Percentiles rank a stretch among this genome's conserved stretches.
Conservation (phyloP, 805 yeast species). For the Lachancea nothofagi region DNA sequence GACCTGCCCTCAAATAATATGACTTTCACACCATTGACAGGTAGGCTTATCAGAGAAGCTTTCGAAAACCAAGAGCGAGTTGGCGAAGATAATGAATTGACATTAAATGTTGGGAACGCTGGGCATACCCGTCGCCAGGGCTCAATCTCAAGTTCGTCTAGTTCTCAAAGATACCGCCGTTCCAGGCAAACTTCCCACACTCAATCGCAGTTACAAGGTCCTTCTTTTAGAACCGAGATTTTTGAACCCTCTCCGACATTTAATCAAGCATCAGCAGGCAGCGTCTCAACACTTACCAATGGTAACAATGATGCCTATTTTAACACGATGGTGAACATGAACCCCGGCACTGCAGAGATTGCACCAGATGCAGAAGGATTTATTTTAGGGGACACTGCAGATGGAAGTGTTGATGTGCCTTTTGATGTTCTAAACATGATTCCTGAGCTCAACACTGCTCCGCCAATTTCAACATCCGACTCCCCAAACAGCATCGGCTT, state of each 20-base stretch:
- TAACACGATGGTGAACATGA: neutral
- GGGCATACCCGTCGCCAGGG: conserved; percentile 20
- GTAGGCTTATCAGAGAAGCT: neutral
- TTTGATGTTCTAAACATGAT: conserved; percentile 11
- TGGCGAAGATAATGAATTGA: conserved; percentile 16
- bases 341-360: conserved; percentile 1
- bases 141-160: conserved; percentile 10
- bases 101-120: conserved; percentile 18
- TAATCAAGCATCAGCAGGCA: conserved; percentile 10
- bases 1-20: conserved; percentile 12
- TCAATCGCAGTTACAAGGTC: conserved; percentile 2
- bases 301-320: neutral
- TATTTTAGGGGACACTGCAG: conserved; percentile 2
- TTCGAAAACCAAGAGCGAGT: neutral
- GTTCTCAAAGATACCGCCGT: conserved; percentile 8
- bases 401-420: conserved; percentile 11
- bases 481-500: neutral
- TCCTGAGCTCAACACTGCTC: conserved; percentile 7
- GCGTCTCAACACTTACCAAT: conserved; percentile 13
- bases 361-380: conserved; percentile 8
- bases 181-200: neutral
- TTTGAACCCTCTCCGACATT: conserved; percentile 1
- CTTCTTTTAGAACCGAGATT: conserved; percentile 1
- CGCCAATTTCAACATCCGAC: neutral
- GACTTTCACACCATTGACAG: conserved; percentile 4